phyloP scores from a whole-genome alignment of 2,329 filamentous ascomycete species.

The Pleomassaria siparia region DNA sequence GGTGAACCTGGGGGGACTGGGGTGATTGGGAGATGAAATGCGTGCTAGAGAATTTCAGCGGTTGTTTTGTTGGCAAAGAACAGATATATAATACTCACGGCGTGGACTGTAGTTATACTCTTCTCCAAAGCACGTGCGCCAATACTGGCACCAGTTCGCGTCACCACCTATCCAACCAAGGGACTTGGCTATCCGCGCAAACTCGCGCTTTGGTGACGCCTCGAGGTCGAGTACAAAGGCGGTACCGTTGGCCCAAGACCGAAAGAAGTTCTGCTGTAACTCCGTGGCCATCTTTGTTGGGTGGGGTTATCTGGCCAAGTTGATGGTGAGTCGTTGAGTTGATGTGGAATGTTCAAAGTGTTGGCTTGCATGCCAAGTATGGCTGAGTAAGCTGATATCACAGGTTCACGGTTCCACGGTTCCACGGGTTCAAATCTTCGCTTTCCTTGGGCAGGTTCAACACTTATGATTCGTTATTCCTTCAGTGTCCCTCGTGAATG shows the following conservation, averaged over 20 bases:
- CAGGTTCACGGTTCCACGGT: too few relatives aligned
- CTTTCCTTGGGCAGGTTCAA: background rate
- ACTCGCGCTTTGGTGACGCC: constrained; percentile 21
- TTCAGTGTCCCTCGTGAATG: too few relatives aligned
- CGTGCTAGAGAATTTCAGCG: background rate
- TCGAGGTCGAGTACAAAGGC: constrained; percentile 10
- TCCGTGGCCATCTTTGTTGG: constrained; percentile 1
- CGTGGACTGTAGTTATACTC: background rate
- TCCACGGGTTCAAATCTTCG: background rate
- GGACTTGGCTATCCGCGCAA: constrained; percentile 21
- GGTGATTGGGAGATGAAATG: background rate
- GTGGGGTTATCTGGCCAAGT: background rate
- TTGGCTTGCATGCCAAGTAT: background rate
- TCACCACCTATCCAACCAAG: constrained; percentile 23
- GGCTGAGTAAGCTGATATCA: background rate
- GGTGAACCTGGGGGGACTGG: too few relatives aligned
- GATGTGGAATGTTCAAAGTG: background rate
- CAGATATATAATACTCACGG: background rate
- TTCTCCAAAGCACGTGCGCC: constrained; percentile 18
- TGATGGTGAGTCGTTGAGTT: background rate
- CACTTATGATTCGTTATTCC: background rate
- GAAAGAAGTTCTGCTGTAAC: background rate
- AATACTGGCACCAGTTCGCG: constrained; percentile 15
- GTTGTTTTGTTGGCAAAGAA: background rate
- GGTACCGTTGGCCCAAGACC: constrained; percentile 8